phyloP scores from a whole-genome alignment of 176 grass and related monocot genomes.

The Cenchrus purpureus region DNA sequence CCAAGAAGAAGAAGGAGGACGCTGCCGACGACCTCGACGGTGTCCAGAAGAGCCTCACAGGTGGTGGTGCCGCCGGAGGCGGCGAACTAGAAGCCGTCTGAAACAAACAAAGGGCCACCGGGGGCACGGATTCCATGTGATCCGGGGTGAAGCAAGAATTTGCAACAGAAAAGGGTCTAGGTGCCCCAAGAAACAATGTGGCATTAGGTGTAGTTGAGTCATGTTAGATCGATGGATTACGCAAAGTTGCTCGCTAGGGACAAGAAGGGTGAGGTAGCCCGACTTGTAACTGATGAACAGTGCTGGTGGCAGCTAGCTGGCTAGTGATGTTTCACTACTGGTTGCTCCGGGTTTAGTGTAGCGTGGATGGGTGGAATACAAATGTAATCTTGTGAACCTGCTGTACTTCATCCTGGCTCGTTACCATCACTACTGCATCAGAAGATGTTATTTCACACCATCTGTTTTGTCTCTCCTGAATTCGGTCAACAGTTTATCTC shows the following conservation, averaged over 20 bases:
- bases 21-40: neutral
- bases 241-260: constrained; percentile 9
- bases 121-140: constrained; percentile 17
- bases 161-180: constrained; percentile 8
- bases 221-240: constrained; percentile 34
- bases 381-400: neutral
- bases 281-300: neutral
- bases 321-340: neutral
- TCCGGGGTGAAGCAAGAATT: constrained; percentile 3
- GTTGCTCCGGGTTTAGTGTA: neutral
- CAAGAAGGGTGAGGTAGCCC: neutral
- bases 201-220: constrained; percentile 38
- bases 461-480: neutral
- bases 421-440: neutral
- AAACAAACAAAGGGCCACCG: constrained; percentile 21
- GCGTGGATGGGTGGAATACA: constrained; percentile 2
- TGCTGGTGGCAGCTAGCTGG: neutral
- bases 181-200: constrained; percentile 25
- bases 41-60: constrained; percentile 3
- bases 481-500: neutral
- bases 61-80: neutral
- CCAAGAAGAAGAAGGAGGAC: constrained; percentile 36
- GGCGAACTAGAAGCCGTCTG: constrained; percentile 35
- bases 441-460: neutral
- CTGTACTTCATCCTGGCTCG: neutral